Percentiles rank a stretch among this genome's conserved stretches.
Conservation (phyloP, 225 moss, liverwort and hornwort genomes). For the Climacium dendroides region DNA sequence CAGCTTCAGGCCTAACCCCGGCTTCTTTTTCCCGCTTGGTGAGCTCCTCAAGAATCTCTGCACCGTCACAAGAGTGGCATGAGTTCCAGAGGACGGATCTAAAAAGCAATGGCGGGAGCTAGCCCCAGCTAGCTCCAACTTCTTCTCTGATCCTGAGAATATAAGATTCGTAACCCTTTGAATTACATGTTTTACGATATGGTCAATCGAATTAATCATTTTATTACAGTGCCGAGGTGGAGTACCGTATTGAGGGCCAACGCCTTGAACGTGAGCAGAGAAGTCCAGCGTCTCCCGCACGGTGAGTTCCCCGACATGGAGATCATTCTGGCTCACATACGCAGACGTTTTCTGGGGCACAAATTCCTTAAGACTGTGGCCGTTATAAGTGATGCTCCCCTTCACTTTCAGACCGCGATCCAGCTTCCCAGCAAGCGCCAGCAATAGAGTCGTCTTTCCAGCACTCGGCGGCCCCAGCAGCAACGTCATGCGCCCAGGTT, state of each 20-base stretch:
- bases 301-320: slow-evolving; percentile 43
- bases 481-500: slow-evolving; percentile 45
- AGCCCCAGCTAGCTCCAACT: too few species aligned
- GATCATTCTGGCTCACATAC: slow-evolving; percentile 50
- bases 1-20: slow-evolving; percentile 29
- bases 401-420: slow-evolving; percentile 16
- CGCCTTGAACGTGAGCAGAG: slow-evolving; percentile 41
- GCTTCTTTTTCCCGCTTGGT: slow-evolving; percentile 45
- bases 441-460: slow-evolving; percentile 32
- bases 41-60: slow-evolving; percentile 44
- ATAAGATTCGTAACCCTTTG: background rate
- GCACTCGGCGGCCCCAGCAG: slow-evolving; percentile 36
- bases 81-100: background rate
- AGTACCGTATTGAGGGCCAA: slow-evolving; percentile 18
- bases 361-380: slow-evolving; percentile 24
- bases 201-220: background rate
- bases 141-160: background rate
- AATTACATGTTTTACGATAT: background rate
- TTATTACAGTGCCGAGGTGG: background rate
- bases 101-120: background rate
- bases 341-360: slow-evolving; percentile 43
- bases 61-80: background rate
- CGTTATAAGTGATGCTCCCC: slow-evolving; percentile 36
- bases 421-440: slow-evolving; percentile 41
- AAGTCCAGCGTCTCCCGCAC: slow-evolving; percentile 48